A percentile compares a stretch with the other conserved stretches of the same genome.
Evolutionary conservation across 2,329 filamentous ascomycete genomes (phyloP).

Genomic region (Aspergillus unguis): DNA sequence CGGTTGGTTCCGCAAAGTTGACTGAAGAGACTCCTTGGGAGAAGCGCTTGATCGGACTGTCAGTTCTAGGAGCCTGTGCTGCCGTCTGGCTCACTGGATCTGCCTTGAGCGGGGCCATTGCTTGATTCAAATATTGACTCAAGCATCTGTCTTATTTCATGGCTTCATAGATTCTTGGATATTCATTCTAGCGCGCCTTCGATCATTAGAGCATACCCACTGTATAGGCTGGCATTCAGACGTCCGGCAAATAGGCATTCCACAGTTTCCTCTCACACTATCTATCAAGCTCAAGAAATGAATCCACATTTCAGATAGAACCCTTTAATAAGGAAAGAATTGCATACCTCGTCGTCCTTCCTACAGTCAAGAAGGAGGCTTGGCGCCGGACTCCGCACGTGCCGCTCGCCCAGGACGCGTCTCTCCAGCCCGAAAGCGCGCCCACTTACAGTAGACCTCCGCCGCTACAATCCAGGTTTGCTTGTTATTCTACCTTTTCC

Average conservation of each 20-base stretch:
- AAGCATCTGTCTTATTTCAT: background rate
- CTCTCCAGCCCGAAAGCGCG: constrained; percentile 17
- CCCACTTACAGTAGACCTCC: background rate
- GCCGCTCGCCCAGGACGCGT: constrained; percentile 19
- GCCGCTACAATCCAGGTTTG: background rate
- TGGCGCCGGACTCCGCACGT: constrained; percentile 22
- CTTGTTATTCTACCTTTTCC: background rate
- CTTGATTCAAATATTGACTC: constrained; percentile 10
- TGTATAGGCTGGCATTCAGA: background rate
- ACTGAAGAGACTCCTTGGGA: constrained; percentile 65
- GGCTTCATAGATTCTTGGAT: constrained; percentile 3
- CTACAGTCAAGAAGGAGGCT: constrained; percentile 5
- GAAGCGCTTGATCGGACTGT: constrained; percentile 41
- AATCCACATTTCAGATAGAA: background rate
- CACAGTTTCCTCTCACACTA: background rate
- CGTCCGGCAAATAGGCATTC: background rate
- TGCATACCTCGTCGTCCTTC: constrained; percentile 2
- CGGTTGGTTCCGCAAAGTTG: constrained; percentile 55
- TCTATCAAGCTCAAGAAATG: background rate
- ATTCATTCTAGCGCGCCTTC: background rate
- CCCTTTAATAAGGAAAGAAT: background rate
- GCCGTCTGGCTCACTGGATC: constrained; percentile 38
- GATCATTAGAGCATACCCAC: background rate
- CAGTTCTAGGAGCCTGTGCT: constrained; percentile 34
- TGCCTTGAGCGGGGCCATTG: constrained; percentile 26